Evolutionary conservation across 768 basidiomycete species (phyloP).

Genomic region (Hebeloma cylindrosporum): DNA sequence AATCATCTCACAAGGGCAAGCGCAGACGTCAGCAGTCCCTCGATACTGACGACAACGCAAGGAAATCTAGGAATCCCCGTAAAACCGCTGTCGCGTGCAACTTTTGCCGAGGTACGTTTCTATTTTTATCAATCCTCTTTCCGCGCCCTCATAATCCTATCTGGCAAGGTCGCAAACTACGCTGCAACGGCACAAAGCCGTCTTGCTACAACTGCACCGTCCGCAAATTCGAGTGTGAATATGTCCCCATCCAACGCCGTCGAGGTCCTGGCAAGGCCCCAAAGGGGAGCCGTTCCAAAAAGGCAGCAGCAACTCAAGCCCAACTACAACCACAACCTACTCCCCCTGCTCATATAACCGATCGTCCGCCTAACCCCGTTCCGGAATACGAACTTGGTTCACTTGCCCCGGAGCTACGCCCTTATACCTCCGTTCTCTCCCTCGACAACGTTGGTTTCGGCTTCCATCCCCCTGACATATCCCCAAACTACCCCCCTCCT

Average conservation of each 20-base stretch:
- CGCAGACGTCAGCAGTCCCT: slow-evolving; percentile 28
- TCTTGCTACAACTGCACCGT: slow-evolving; percentile 61
- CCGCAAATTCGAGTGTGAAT: slow-evolving; percentile 53
- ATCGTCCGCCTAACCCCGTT: slow-evolving; percentile 15
- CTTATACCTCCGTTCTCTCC: slow-evolving; percentile 32
- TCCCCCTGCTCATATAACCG: too few relatives aligned
- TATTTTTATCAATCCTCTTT: slow-evolving; percentile 17
- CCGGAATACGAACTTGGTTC: slow-evolving; percentile 27
- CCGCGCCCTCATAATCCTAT: slow-evolving; percentile 3
- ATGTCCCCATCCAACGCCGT: slow-evolving; percentile 51
- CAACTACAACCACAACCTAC: slow-evolving; percentile 13
- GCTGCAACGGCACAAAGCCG: slow-evolving; percentile 68
- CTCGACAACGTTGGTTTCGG: slow-evolving; percentile 29
- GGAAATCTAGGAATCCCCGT: slow-evolving; percentile 31
- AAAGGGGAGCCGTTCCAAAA: slow-evolving; percentile 54
- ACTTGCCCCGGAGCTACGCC: slow-evolving; percentile 31
- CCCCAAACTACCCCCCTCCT: slow-evolving; percentile 19
- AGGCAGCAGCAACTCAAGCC: slow-evolving; percentile 18
- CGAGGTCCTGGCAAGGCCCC: slow-evolving; percentile 78
- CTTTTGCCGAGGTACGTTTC: slow-evolving; percentile 67
- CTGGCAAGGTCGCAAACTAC: slow-evolving; percentile 64
- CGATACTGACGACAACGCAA: slow-evolving; percentile 25
- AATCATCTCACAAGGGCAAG: slow-evolving; percentile 28
- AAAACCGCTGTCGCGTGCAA: slow-evolving; percentile 72
- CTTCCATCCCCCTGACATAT: slow-evolving; percentile 28